Evolutionary conservation across 208 protist genomes (phyloP), one percentile per base, ranked within the genome.

Genomic region (Leishmania tarentolae): DNA sequence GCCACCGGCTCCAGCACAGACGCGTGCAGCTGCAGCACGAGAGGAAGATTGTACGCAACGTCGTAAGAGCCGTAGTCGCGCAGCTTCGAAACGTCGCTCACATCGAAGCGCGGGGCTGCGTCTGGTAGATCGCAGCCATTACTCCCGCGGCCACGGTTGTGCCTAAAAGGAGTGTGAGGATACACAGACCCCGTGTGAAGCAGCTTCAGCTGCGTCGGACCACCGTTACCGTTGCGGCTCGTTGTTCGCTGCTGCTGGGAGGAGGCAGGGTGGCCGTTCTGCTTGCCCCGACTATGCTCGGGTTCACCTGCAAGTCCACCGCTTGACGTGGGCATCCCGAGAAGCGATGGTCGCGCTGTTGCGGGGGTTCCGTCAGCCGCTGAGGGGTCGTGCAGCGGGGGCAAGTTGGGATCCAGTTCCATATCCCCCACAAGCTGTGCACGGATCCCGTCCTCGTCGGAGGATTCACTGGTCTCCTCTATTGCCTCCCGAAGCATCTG

Each of bases 71-170:
- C 86, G 61, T 90, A 90, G 82, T 92, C 88, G 52, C 88, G 88
- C 70, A 92, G 80, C 86, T 89, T 92, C 31, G 88, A 90, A 69
- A 88, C 76, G 72, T 92, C 88, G 75, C 86, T 92, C 50, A 92
- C 57, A 78, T 92, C 88, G 80, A 88, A 92, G 21, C 59, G 71
- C 17, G 73, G n/a, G 28, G 61, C 13, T n/a, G 70, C 66, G 75
- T 37, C 57, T 5, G 61, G 0, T 1, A 24, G n/a, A 35, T 24
- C 42, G 19, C 15, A 4, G 53, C 24, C 59, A 28, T 69, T 52
- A 53, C 53, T 59, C 46, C 53, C 50, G 66, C 46, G 35, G 3
- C 17, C 61, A 21, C 40, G 13, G 40, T 40, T 59, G 47, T 65
- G 77, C 40, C 71, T 46, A 21, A 61, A 73, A 28, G 71, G 47